Evolutionary conservation across 495 filamentous ascomycete genomes (phyloP), one percentile per base, ranked within the genome.

Genomic region (Daldinia decipiens): DNA sequence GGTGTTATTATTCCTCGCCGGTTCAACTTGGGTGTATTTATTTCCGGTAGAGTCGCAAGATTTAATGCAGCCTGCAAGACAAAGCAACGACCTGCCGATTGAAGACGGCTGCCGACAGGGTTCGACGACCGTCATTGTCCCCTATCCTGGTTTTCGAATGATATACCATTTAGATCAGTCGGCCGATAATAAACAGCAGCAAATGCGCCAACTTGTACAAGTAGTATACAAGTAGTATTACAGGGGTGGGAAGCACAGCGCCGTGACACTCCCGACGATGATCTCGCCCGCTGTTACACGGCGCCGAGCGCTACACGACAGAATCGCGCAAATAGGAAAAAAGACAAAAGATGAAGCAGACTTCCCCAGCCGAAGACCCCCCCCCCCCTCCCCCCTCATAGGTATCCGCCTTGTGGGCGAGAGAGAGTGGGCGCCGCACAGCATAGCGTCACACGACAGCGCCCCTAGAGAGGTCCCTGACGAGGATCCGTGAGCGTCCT

Each of bases 61-160:
- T 73, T 68, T 32, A 27, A 73, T 73, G 70, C 70, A 73, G 56
- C 36, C 56, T 73, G 61, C 70, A 62, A 45, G 61, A 21, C 57
- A 57, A 54, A 59, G 52, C 51, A 68, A 66, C 66, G 65, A 73
- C 70, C 70, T 73, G 70, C 70, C 70, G 70, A 65, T 73, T 73
- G 70, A 73, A 73, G 70, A 69, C 43, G 69, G 64, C 64, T 17
- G 34, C 70, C 62, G 70, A 66, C 70, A 73, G 66, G 70, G 70
- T 73, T 65, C 45, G 57, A 58, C 38, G 52, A 54, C 50, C 36
- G 59, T 62, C 63, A 59, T 63, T 29, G 52, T 63, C 47, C 29
- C 36, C 51, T 54, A 73, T 50, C 70, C 70, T 65, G 61, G 65
- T 52, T 66, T 73, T 64, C 50, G 65, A 58, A 55, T 61, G 64